A percentile compares a stretch with the other conserved stretches of the same genome.
phyloP scores from a whole-genome alignment of 202 grass and related monocot species.

The Carex arenaria region DNA sequence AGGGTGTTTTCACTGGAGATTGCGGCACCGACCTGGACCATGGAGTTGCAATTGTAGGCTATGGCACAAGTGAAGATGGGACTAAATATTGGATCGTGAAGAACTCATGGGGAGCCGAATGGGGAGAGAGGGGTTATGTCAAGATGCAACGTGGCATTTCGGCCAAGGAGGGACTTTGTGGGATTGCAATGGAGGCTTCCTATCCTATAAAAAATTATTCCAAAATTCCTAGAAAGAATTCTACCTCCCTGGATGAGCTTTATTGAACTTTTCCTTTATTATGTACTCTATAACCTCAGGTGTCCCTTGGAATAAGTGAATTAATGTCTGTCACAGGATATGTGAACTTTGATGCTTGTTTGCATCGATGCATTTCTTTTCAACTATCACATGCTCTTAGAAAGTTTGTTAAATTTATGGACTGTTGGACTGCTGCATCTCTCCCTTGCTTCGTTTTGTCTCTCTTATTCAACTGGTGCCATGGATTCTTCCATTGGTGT shows the following conservation, averaged over 20 bases:
- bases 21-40: constrained; percentile 60
- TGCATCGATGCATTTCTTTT: neutral
- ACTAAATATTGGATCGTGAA: constrained; percentile 63
- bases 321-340: neutral
- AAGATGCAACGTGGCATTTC: constrained; percentile 42
- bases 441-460: no score
- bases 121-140: constrained; percentile 62
- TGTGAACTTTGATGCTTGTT: neutral
- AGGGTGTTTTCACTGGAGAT: constrained; percentile 55
- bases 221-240: neutral
- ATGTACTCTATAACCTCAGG: neutral
- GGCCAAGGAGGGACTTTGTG: constrained; percentile 35
- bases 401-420: neutral
- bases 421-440: no score
- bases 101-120: constrained; percentile 57
- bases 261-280: constrained; percentile 10
- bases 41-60: constrained; percentile 47
- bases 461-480: no score
- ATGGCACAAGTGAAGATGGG: constrained; percentile 27
- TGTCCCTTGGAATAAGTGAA: constrained; percentile 7
- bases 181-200: constrained; percentile 50
- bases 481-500: no score
- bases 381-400: neutral
- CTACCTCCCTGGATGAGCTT: constrained; percentile 1
- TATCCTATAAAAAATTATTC: constrained; percentile 41